Percentiles rank a stretch among this genome's conserved stretches.
Conservation (phyloP, 345 rosid genomes). For the Carallia brachiata region DNA sequence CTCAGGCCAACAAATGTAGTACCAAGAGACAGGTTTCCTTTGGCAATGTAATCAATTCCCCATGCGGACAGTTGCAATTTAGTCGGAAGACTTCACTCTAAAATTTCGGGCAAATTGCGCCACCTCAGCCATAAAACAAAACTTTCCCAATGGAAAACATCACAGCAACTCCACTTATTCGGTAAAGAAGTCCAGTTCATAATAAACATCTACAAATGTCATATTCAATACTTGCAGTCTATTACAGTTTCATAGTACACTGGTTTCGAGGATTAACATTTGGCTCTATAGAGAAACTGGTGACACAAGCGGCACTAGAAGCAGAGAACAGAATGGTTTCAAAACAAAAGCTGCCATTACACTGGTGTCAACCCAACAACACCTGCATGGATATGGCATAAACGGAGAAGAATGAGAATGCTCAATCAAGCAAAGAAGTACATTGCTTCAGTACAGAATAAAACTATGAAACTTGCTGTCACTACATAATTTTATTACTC, state of each 20-base stretch:
- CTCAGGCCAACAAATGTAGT: no score
- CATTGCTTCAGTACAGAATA: no score
- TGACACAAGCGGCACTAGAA: conserved; percentile 20
- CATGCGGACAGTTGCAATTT: no score
- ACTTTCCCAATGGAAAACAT: conserved; percentile 1
- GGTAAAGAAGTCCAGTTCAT: conserved; percentile 7
- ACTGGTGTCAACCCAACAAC: conserved; percentile 74
- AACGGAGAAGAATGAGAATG: conserved; percentile 1
- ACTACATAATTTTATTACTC: no score
- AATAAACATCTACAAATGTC: conserved; percentile 10
- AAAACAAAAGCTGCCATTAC: conserved; percentile 12
- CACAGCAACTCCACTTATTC: conserved; percentile 17
- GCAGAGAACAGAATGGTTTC: conserved; percentile 2
- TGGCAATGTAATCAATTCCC: no score
- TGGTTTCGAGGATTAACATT: conserved; percentile 3
- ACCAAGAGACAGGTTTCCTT: no score
- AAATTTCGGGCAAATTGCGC: background rate
- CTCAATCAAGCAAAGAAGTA: background rate
- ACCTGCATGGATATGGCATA: conserved; percentile 41
- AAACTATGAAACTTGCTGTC: no score
- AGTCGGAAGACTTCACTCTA: background rate
- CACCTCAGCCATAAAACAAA: no score
- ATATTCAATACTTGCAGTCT: conserved; percentile 16
- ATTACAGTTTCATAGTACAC: conserved; percentile 13
- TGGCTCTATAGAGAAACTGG: conserved; percentile 20